Percentiles rank a stretch among this genome's conserved stretches.
phyloP scores from a whole-genome alignment of 2,329 filamentous ascomycete species.

The Alternaria triticimaculans region DNA sequence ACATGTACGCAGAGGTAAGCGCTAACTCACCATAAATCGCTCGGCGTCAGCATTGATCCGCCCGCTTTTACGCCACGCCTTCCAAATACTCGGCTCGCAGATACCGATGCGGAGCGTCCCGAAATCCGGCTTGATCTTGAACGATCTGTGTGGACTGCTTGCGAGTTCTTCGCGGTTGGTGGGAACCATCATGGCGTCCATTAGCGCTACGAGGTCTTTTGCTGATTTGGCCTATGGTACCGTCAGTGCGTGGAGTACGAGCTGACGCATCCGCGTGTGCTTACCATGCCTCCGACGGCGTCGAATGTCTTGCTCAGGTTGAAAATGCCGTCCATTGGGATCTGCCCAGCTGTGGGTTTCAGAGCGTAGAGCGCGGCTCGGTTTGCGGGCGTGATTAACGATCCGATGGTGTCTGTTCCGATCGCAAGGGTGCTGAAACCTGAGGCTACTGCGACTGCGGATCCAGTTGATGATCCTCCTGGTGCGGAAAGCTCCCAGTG shows the following conservation, averaged over 20 bases:
- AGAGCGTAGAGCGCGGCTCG: constrained; percentile 49
- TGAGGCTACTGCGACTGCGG: constrained; percentile 49
- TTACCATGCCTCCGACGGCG: constrained; percentile 42
- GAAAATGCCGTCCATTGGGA: constrained; percentile 48
- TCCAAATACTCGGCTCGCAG: constrained; percentile 47
- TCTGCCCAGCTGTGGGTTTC: constrained; percentile 46
- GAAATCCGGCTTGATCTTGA: constrained; percentile 44
- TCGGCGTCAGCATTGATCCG: constrained; percentile 46
- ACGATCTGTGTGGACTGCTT: constrained; percentile 29
- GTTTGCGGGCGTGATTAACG: constrained; percentile 50
- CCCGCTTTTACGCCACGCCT: constrained; percentile 42
- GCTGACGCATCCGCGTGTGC: neutral
- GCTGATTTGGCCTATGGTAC: constrained; percentile 40
- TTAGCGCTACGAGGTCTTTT: constrained; percentile 43
- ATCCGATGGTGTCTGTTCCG: constrained; percentile 51
- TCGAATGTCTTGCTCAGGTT: constrained; percentile 45
- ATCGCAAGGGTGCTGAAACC: constrained; percentile 51
- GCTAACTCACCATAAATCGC: constrained; percentile 44
- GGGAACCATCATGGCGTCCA: constrained; percentile 42
- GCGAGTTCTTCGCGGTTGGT: constrained; percentile 34
- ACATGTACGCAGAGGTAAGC: neutral
- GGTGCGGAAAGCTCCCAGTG: constrained; percentile 48
- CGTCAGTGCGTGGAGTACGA: constrained; percentile 2
- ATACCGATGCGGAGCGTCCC: constrained; percentile 43
- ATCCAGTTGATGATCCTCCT: constrained; percentile 48